Evolutionary conservation across 306 rosid genomes (phyloP).

Genomic region (Vicia sativa): DNA sequence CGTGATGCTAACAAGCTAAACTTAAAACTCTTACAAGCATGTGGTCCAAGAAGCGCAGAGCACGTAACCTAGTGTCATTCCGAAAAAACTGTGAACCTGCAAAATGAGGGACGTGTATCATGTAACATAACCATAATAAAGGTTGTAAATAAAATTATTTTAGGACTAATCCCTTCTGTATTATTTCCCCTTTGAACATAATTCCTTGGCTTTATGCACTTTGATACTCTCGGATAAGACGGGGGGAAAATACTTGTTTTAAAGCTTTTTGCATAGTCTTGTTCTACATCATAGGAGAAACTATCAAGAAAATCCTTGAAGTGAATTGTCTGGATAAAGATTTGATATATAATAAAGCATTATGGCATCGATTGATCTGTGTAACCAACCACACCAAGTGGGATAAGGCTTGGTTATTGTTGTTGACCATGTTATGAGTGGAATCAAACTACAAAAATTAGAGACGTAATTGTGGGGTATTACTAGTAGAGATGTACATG

Average conservation of each 20-base stretch:
- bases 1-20: slow-evolving; percentile 39
- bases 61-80: slow-evolving; percentile 95
- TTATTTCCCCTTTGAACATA: slow-evolving; percentile 12
- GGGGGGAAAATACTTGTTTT: background rate
- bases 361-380: background rate
- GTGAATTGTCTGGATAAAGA: background rate
- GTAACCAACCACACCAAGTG: background rate
- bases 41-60: slow-evolving; percentile 98
- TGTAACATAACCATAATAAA: slow-evolving; percentile 13
- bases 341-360: background rate
- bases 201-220: background rate
- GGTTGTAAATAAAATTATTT: background rate
- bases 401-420: background rate
- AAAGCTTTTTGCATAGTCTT: background rate
- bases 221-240: background rate
- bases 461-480: background rate
- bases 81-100: slow-evolving; percentile 94
- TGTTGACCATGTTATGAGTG: background rate
- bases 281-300: slow-evolving; percentile 1
- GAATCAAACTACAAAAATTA: background rate
- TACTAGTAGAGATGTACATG: background rate
- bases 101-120: slow-evolving; percentile 35
- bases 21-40: slow-evolving; percentile 80
- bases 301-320: background rate
- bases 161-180: background rate